A percentile compares a stretch with the other conserved stretches of the same genome.
Conservation (phyloP, 495 filamentous ascomycete genomes). For the Penicillium pancosmium region DNA sequence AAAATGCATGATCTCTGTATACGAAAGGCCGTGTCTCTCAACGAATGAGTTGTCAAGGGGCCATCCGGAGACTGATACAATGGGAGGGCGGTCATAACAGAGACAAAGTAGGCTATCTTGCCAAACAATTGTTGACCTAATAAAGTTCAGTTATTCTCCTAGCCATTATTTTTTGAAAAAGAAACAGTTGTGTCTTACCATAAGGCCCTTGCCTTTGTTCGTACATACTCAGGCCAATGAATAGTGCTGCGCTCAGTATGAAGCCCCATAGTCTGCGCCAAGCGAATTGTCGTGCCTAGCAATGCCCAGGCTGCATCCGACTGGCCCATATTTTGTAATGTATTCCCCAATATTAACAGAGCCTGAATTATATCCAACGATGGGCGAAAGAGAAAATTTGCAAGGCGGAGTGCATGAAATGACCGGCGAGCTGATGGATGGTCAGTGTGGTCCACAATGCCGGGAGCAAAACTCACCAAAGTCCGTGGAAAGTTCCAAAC, state of each 20-base stretch:
- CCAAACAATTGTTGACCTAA: constrained; percentile 38
- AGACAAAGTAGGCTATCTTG: constrained; percentile 41
- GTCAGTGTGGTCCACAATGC: not conserved
- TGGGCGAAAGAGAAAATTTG: constrained; percentile 50
- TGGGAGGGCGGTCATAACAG: constrained; percentile 39
- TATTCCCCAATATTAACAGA: constrained; percentile 48
- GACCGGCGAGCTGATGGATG: constrained; percentile 31
- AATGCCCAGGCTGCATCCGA: constrained; percentile 53
- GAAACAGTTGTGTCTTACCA: no score
- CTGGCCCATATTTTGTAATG: constrained; percentile 51
- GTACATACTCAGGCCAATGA: constrained; percentile 30
- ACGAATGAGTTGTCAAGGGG: constrained; percentile 10
- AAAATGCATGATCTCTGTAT: constrained; percentile 34
- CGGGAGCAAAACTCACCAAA: constrained; percentile 27
- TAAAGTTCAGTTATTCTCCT: not conserved
- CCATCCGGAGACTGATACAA: constrained; percentile 34
- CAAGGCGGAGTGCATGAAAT: constrained; percentile 44
- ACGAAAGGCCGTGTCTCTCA: constrained; percentile 25
- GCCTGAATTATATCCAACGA: constrained; percentile 46
- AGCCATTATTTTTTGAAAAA: no score
- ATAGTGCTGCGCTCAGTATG: constrained; percentile 33
- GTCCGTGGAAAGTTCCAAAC: constrained; percentile 33
- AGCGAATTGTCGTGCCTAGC: constrained; percentile 45
- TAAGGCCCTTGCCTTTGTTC: constrained; percentile 26
- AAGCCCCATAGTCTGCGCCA: constrained; percentile 50